Conservation (phyloP, 2,329 filamentous ascomycete species). For the Endoconidiophora polonica region DNA sequence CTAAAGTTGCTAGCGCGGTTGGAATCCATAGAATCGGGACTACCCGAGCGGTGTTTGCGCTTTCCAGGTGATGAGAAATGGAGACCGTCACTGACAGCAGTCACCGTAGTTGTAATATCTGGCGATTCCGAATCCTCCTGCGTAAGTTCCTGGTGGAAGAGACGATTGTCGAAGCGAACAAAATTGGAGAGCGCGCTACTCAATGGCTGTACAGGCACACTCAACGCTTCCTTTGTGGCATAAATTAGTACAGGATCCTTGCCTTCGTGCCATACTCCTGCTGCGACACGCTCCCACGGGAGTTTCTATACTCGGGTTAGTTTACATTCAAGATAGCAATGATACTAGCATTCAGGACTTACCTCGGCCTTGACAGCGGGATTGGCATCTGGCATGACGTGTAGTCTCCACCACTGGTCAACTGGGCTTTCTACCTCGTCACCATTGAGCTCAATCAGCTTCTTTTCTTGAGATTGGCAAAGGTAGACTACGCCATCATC, state of each 20-base stretch:
- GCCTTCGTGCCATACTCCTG: slow-evolving; percentile 28
- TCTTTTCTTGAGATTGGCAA: slow-evolving; percentile 26
- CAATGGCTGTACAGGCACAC: slow-evolving; percentile 21
- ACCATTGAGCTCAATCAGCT: slow-evolving; percentile 27
- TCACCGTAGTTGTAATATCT: background rate
- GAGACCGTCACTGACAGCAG: background rate
- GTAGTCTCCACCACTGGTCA: slow-evolving; percentile 42
- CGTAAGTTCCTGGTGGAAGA: slow-evolving; percentile 33
- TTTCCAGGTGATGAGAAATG: slow-evolving; percentile 25
- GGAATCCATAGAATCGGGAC: slow-evolving; percentile 27
- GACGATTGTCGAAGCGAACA: slow-evolving; percentile 33
- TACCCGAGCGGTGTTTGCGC: slow-evolving; percentile 29
- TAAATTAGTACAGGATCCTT: slow-evolving; percentile 34
- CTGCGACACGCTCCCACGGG: slow-evolving; percentile 27
- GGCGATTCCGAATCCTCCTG: slow-evolving; percentile 15
- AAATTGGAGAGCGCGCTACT: slow-evolving; percentile 28
- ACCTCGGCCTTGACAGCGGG: slow-evolving; percentile 34
- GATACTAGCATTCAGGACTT: slow-evolving; percentile 14
- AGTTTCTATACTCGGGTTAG: slow-evolving; percentile 25
- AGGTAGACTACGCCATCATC: slow-evolving; percentile 32
- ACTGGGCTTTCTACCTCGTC: slow-evolving; percentile 14
- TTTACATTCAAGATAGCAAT: background rate
- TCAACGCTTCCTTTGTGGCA: slow-evolving; percentile 33
- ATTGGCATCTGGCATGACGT: slow-evolving; percentile 24
- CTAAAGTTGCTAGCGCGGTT: slow-evolving; percentile 19